Evolutionary conservation across 2,329 filamentous ascomycete genomes (phyloP), one percentile per base, ranked within the genome.

Genomic region (Trichophyton benhamiae): DNA sequence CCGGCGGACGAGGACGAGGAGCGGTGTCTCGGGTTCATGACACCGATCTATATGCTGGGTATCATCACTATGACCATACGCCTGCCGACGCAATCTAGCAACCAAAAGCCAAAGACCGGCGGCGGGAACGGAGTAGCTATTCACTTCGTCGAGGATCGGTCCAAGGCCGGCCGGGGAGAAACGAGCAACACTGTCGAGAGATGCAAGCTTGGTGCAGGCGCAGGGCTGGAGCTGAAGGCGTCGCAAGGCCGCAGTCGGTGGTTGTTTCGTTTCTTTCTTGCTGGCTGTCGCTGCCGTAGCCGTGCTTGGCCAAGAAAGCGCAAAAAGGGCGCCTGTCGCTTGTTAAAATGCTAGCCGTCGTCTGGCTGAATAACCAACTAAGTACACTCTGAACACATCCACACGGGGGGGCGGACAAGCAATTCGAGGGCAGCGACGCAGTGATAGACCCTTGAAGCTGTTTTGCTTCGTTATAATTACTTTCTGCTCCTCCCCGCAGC

Each of bases 11-110:
- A 70, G 66, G 20, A 72, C 65, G 68, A 61, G 60, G 74, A 70
- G 20, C 71, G 73, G 67, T 67, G 72, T 68, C 71, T 67, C 62
- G 70, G 70, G 70, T 67, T 77, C 74, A 77, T 77, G 70, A 70
- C 75, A 75, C 74, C 66, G 67, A 67, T 53, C 49, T 53, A 53
- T 52, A 22, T 53, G 49, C 49, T 53, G 49, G 27, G 49, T 53
- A 53, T 53, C 49, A 53, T 53, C 4, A 22, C 27, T 52, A 38
- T 27, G 46, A 27, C 49, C 11, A 30, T 53, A 13, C 22, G 49
- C 22, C 4, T 33, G 49, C 49, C 7, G 49, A 25, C 13, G 5
- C 17, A 15, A 48, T 8, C 44, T 5, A 22, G 44, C 44, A 48
- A 20, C 20, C 44, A 25, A 11, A 9, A 17, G 44, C 22, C 7